Conservation (phyloP, 768 basidiomycete genomes). For the Collybiopsis luxurians region DNA sequence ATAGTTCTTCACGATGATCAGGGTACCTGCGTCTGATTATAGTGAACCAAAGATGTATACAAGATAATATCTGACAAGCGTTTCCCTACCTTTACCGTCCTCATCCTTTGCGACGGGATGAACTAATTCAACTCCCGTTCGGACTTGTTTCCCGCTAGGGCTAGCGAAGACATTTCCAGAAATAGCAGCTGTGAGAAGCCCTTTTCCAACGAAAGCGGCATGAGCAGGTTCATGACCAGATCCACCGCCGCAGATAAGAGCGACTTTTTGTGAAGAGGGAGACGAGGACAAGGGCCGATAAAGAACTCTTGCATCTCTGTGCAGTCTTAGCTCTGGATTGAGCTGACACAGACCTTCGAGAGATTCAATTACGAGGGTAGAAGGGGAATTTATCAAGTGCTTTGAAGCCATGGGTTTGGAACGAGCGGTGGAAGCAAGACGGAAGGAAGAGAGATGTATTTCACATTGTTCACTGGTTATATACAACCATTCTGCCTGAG, state of each 20-base stretch:
- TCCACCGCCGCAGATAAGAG: slow-evolving; percentile 81
- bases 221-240: slow-evolving; percentile 92
- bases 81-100: neutral
- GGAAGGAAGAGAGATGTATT: no score
- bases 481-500: no score
- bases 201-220: slow-evolving; percentile 82
- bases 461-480: no score
- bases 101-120: slow-evolving; percentile 68
- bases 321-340: slow-evolving; percentile 73
- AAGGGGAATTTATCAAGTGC: slow-evolving; percentile 75
- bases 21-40: no score
- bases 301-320: slow-evolving; percentile 67
- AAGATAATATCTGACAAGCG: neutral
- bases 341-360: slow-evolving; percentile 67
- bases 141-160: slow-evolving; percentile 83
- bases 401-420: slow-evolving; percentile 40
- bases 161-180: slow-evolving; percentile 90
- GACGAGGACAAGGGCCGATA: slow-evolving; percentile 34
- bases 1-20: slow-evolving; percentile 75
- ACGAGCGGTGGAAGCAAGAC: no score
- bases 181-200: slow-evolving; percentile 79
- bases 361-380: slow-evolving; percentile 73
- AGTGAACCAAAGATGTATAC: neutral
- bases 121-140: slow-evolving; percentile 74
- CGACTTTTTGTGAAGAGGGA: slow-evolving; percentile 64